Conservation (phyloP, 2,329 filamentous ascomycete genomes). For the Talaromyces atroroseus region DNA sequence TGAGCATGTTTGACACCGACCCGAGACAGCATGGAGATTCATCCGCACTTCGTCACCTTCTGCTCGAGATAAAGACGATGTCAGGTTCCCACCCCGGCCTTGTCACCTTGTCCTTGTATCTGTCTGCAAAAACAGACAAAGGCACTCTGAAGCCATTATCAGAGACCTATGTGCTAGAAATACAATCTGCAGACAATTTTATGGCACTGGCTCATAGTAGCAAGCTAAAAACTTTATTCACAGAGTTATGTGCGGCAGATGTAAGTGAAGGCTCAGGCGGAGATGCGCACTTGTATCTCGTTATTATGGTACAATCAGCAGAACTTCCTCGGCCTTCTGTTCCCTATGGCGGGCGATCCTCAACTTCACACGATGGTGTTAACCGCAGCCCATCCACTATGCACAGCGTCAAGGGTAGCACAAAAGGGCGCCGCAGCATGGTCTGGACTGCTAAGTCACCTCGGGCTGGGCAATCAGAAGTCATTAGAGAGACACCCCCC, state of each 20-base stretch:
- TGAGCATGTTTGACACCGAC: conserved; percentile 86
- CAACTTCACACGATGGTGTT: conserved; percentile 31
- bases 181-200: conserved; percentile 68
- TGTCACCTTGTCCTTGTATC: conserved; percentile 68
- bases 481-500: conserved; percentile 25
- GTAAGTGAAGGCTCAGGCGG: conserved; percentile 56
- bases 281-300: conserved; percentile 71
- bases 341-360: conserved; percentile 22
- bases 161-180: conserved; percentile 74
- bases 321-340: conserved; percentile 38
- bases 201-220: conserved; percentile 59
- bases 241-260: conserved; percentile 75
- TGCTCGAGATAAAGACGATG: conserved; percentile 79
- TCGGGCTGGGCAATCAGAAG: conserved; percentile 26
- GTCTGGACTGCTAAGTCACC: conserved; percentile 39
- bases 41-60: conserved; percentile 68
- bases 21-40: conserved; percentile 64
- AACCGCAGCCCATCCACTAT: conserved; percentile 23
- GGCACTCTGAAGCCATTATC: conserved; percentile 64
- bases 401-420: conserved; percentile 31
- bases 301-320: conserved; percentile 69
- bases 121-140: conserved; percentile 66
- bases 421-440: conserved; percentile 37
- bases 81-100: conserved; percentile 70
- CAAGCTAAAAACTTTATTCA: conserved; percentile 78